Base-by-base conservation (phyloP, 163 green algal genomes). In the Prototheca stagnorum region DNA sequence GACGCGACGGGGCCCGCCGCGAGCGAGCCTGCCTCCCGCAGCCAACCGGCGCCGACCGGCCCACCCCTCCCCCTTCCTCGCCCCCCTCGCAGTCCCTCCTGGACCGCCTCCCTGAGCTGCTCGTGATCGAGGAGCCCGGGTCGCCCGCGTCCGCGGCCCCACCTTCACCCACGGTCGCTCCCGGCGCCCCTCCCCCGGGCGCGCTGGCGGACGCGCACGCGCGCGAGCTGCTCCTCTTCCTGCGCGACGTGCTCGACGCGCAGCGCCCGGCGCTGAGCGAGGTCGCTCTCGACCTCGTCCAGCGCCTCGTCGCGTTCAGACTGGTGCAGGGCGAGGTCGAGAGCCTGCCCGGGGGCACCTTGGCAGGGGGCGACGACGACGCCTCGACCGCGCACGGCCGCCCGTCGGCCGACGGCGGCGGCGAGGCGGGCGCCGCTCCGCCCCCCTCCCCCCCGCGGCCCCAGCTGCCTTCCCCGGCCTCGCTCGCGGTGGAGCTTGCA, bases 221-320 rank as follows among this genome's bases (percentile, higher is more conserved):
- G 14, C 20, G 35, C 23, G 42, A 61, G 36, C 52, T 82, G 39
- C 39, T 85, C 57, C 45, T 57, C 3, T 55, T 85, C 3, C 66
- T 85, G 60, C 53, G 61, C 9, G 47, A 80, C 31, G 77, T 76
- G 3, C 59, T 94, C 1, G 75, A 82, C 25, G 86, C 75, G 4
- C 59, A 64, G 22, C 74, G 72, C 42, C 53, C 71, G 2, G 44
- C 65, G 43, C 60, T 93, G 35, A 65, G 86, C 22, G 85, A 93
- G 53, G 44, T 81, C 4, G 60, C 75, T 1, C 61, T 93, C 44
- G 81, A 92, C 64, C 77, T 71, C 24, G 55, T 95, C 12, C 84
- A 94, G 60, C 75, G 81, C 57, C 69, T 93, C 26, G 71, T 94
- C 4, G 74, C 81, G 5, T 68, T 75, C 40, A 53, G 59, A 41